A percentile compares a stretch with the other conserved stretches of the same genome.
Evolutionary conservation across 2,329 filamentous ascomycete genomes (phyloP).

Genomic region (Fusarium drepaniforme): DNA sequence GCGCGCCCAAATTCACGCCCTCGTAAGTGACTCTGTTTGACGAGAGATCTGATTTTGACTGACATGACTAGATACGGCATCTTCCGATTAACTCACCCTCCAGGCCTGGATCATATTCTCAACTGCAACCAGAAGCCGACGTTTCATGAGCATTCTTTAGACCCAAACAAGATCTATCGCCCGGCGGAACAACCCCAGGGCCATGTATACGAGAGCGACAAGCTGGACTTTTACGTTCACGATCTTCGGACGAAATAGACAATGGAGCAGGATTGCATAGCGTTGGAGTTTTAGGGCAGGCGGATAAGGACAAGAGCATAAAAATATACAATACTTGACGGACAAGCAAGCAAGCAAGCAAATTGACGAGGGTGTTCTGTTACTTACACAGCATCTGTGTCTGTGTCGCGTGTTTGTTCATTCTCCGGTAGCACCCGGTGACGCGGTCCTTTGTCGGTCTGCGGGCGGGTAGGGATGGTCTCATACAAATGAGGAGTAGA

Average conservation of each 20-base stretch:
- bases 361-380: not conserved
- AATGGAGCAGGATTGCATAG: slow-evolving; percentile 28
- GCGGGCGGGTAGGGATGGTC: slow-evolving; percentile 2
- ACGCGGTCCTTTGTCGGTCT: slow-evolving; percentile 5
- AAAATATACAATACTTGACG: not conserved
- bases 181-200: slow-evolving; percentile 75
- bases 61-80: slow-evolving; percentile 79
- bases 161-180: slow-evolving; percentile 82
- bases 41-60: not conserved
- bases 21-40: slow-evolving; percentile 66
- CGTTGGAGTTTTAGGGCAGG: slow-evolving; percentile 35
- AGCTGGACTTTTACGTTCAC: slow-evolving; percentile 70
- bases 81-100: slow-evolving; percentile 93
- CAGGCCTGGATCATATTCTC: slow-evolving; percentile 87
- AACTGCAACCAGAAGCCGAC: slow-evolving; percentile 82
- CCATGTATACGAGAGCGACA: slow-evolving; percentile 77
- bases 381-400: not conserved
- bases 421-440: slow-evolving; percentile 1
- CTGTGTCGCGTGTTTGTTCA: slow-evolving; percentile 3
- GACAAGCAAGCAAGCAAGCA: not conserved
- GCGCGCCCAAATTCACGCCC: slow-evolving; percentile 83
- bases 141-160: slow-evolving; percentile 80
- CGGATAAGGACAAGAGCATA: not conserved
- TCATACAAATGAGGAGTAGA: not conserved
- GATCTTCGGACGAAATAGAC: slow-evolving; percentile 59